phyloP scores from a whole-genome alignment of 306 rosid species.

The Quercus ilex region DNA sequence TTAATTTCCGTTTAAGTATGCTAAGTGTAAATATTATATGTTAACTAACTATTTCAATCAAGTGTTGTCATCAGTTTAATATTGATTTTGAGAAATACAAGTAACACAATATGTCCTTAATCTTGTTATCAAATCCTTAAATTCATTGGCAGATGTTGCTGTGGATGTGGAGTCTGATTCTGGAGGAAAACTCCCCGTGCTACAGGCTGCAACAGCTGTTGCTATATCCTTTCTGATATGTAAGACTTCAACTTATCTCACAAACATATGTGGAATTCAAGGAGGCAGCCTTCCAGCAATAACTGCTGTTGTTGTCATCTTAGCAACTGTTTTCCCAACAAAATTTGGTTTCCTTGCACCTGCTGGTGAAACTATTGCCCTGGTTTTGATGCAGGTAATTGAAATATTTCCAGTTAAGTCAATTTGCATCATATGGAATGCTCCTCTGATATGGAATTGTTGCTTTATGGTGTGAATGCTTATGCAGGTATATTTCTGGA shows the following conservation, averaged over 20 bases:
- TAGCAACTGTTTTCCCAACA: conserved; percentile 58
- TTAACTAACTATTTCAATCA: background rate
- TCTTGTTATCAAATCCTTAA: background rate
- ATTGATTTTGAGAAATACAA: background rate
- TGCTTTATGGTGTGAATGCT: background rate
- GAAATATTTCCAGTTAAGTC: background rate
- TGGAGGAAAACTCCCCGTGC: conserved; percentile 38
- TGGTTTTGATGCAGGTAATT: conserved; percentile 64
- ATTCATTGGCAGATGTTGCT: conserved; percentile 32
- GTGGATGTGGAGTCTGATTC: conserved; percentile 20
- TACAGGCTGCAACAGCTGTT: conserved; percentile 49
- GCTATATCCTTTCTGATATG: conserved; percentile 57
- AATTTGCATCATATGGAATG: background rate
- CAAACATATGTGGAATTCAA: conserved; percentile 41
- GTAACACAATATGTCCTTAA: background rate
- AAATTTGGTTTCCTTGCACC: conserved; percentile 51
- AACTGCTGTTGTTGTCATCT: conserved; percentile 56
- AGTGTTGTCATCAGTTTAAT: background rate
- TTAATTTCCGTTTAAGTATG: background rate
- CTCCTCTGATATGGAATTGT: background rate
- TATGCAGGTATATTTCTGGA: background rate
- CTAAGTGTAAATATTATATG: background rate
- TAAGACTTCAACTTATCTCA: conserved; percentile 37
- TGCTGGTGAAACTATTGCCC: conserved; percentile 52
- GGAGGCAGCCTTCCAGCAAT: conserved; percentile 59